Conservation (phyloP, 78 protist species). For the Dictyostelium firmibasis region DNA sequence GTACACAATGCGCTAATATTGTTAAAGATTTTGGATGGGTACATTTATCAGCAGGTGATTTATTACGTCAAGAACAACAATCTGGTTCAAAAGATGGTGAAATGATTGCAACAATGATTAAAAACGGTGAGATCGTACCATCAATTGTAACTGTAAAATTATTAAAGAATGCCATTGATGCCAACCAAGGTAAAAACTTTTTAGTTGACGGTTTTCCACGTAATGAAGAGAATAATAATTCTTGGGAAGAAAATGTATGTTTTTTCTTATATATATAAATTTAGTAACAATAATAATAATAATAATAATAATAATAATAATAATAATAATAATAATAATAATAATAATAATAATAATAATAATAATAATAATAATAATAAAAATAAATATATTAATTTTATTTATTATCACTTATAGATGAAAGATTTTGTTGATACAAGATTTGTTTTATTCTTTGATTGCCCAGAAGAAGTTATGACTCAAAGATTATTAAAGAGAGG, state of each 20-base stretch:
- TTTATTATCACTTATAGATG: slow-evolving; percentile 29
- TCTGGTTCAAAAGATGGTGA: slow-evolving; percentile 80
- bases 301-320: background rate
- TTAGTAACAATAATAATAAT: too few relatives aligned
- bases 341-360: background rate
- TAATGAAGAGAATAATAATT: slow-evolving; percentile 74
- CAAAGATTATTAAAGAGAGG: slow-evolving; percentile 79
- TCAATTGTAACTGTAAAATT: slow-evolving; percentile 89
- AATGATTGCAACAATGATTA: slow-evolving; percentile 83
- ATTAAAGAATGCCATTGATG: slow-evolving; percentile 64
- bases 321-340: too few relatives aligned
- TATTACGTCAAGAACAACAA: slow-evolving; percentile 89
- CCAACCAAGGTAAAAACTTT: slow-evolving; percentile 20
- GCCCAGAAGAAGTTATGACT: slow-evolving; percentile 82
- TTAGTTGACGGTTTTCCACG: slow-evolving; percentile 93
- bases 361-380: background rate
- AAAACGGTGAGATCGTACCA: slow-evolving; percentile 87
- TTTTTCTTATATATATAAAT: too few relatives aligned
- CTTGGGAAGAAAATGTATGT: slow-evolving; percentile 71
- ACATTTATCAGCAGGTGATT: slow-evolving; percentile 95
- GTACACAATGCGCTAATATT: slow-evolving; percentile 90
- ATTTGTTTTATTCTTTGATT: slow-evolving; percentile 82
- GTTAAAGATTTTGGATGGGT: slow-evolving; percentile 82
- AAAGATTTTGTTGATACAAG: slow-evolving; percentile 44
- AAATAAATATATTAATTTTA: background rate